A percentile compares a stretch with the other conserved stretches of the same genome.
phyloP scores from a whole-genome alignment of 495 filamentous ascomycete genomes.

The Podospora fimiseda region DNA sequence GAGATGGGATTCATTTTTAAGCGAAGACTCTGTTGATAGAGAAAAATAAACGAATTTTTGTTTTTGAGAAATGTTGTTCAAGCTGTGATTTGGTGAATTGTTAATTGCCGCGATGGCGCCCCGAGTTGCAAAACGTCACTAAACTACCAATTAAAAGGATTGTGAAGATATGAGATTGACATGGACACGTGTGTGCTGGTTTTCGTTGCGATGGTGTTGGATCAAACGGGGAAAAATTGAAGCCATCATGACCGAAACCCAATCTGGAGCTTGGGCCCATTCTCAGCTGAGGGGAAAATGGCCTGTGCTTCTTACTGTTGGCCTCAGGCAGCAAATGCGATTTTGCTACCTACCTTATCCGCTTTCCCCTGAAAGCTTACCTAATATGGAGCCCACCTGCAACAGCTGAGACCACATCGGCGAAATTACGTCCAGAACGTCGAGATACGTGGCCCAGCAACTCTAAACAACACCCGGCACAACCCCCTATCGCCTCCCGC shows the following conservation, averaged over 20 bases:
- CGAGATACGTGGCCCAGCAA: conserved; percentile 28
- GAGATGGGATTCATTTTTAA: not conserved
- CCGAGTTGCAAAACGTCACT: too few species aligned
- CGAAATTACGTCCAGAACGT: conserved; percentile 27
- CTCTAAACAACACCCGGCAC: conserved; percentile 13
- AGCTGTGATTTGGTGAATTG: too few species aligned
- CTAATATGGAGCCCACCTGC: conserved; percentile 18
- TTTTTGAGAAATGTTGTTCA: too few species aligned
- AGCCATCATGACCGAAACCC: not conserved
- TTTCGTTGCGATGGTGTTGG: not conserved
- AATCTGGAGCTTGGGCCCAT: not conserved
- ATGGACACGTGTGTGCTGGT: too few species aligned
- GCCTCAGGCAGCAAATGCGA: conserved; percentile 15
- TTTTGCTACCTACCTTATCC: not conserved
- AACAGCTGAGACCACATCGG: conserved; percentile 26
- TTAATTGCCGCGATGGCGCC: too few species aligned
- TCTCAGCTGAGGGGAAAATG: too few species aligned
- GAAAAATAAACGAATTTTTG: too few species aligned
- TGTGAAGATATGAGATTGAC: too few species aligned
- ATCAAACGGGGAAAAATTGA: not conserved
- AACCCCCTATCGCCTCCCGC: not conserved
- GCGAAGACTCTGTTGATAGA: not conserved
- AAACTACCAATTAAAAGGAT: too few species aligned
- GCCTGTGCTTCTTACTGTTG: too few species aligned
- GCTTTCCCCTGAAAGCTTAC: conserved; percentile 12